Evolutionary conservation across 305 asterid genomes (phyloP), one percentile per base, ranked within the genome.

Genomic region (Stenogyne calaminthoides): DNA sequence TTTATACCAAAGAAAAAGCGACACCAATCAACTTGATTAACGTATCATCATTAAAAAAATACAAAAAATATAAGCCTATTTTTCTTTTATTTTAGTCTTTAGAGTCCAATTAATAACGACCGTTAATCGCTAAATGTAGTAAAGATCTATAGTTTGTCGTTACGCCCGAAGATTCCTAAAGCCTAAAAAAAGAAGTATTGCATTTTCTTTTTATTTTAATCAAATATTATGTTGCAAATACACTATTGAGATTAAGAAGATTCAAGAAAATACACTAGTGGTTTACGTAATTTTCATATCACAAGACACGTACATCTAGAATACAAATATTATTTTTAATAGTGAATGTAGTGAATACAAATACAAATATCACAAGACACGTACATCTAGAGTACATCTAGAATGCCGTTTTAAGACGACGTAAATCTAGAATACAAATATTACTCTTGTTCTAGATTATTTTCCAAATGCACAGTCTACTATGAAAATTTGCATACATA

Each of bases 21-120:
- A 56, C 20, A 29, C 49, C 39, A 64, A 71, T 56, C 55, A 77
- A 77, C 74, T 71, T 77, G 77, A 71, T 66, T 20, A 16, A 68
- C 4, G 63, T 62, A 69, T 34, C 72, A 56, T 61, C 56, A 72
- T 54, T n/a, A 11, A 44, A 32, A 4, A 56, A 76, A 16, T 14
- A 47, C 14, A 27, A 36, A 9, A 46, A 46, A 46, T 51, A 72
- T 20, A n/a, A n/a, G 12, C 15, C 69, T 68, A 10, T 40, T 14
- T 11, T 51, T 52, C 11, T 0, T n/a, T 14, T 8, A 37, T 39
- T 61, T 42, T n/a, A n/a, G n/a, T n/a, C n/a, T n/a, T n/a, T 42
- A 42, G 15, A 3, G 29, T 70, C 9, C 32, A 77, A 56, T 54
- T 18, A 54, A 46, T 58, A n/a, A 25, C 22, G 12, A 57, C 62